Evolutionary conservation across 805 yeast genomes (phyloP), one percentile per base, ranked within the genome.

Genomic region (Lachancea thermotolerans): DNA sequence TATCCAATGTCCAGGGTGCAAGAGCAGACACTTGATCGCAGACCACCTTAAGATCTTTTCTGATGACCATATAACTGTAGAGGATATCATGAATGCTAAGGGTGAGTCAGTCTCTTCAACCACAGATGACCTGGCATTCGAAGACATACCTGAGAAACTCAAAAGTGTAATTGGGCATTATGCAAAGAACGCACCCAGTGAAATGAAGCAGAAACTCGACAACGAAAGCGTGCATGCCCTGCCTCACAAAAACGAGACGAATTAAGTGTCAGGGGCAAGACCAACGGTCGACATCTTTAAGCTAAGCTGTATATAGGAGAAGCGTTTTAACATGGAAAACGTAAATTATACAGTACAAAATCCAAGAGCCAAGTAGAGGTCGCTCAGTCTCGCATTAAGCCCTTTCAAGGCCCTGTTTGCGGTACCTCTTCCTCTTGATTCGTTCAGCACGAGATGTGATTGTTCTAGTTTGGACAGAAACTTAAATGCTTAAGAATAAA

Each of bases 1-100:
- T 41, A 83, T 91, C 18, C 88, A 87, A 57, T 91, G 98, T 61
- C 98, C 98, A 0, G 85, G 89, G 12, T 91, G 98, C 63, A 74
- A 82, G 52, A 82, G 78, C 58, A 77, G 96, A 52, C 98, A 91
- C 60, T 68, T 91, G 58, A 90, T 91, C 35, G 95, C 97, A 0
- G 98, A 91, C 60, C 90, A 84, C 59, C 66, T 84, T 48, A 82
- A 80, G 69, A 85, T 90, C 29, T 89, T 90, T 58, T 78, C 81
- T n/a, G 96, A 90, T 62, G 71, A 78, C 21, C 51, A 50, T 17
- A 75, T 86, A 55, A 87, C 83, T n/a, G 68, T 90, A 30, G 86
- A 88, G 58, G 95, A 90, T 45, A 81, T 88, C 4, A 61, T 90
- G 58, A 71, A 71, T 11, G 81, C 82, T 0, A 75, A 85, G 57